Base-by-base conservation (phyloP, 305 asterid genomes). In the Fraxinus greggii region DNA sequence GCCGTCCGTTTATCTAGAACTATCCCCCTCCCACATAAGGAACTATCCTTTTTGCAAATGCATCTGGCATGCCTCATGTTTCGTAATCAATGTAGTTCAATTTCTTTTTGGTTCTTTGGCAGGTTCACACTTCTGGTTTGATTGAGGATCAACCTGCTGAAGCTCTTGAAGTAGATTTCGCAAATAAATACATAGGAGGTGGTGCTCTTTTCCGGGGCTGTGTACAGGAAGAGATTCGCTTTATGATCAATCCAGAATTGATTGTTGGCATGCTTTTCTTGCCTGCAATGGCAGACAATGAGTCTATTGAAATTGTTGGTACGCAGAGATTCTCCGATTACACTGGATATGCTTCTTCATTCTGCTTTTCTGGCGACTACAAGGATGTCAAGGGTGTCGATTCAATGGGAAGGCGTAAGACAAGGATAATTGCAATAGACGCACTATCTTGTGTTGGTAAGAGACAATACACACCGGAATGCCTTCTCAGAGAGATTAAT, bases 161-260 rank as follows among this genome's bases (percentile, higher is more conserved):
- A 82, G 95, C 92, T 79, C 88, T 95, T 78, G 98, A 94, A 88
- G 97, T 93, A 61, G 99, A 94, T 88, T 94, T 95, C 76, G 99
- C 99, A 48, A 95, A 94, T 85, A 90, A 88, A 86, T 90, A 84
- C 86, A 81, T 95, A 28, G 99, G 99, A 70, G 99, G 99, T 84
- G 99, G 99, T 78, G 96, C 95, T 80, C 97, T 95, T n/a, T 21
- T 63, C 69, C 82, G 87, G 40, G 99, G 99, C 74, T 94, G 98
- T 86, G 93, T 95, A 65, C 98, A 95, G 91, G 99, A 93, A 87
- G 99, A 95, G 90, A 95, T 95, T 54, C 97, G 97, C 79, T 94
- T 94, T 90, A 91, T 95, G 98, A 92, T 94, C 88, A 94, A 92
- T 80, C 97, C 97, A 36, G 99, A 95, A 89, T 81, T 95, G 83